Base-by-base conservation (phyloP, 805 yeast genomes). In the Candida maltosa region DNA sequence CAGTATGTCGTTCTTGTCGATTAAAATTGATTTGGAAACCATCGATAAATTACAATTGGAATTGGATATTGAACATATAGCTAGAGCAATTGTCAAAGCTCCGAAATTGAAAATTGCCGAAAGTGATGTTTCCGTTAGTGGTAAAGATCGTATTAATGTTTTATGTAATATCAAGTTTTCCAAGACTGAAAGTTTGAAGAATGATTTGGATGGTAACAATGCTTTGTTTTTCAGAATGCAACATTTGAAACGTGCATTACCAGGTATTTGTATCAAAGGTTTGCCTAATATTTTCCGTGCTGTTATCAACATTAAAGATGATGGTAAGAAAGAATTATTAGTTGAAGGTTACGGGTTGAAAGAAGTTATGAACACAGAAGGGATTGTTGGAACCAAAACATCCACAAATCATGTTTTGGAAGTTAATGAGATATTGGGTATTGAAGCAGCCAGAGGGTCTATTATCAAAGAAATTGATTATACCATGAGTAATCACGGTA, bases 401-500 rank as follows among this genome's bases (percentile, higher is more conserved):
- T 70, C 71, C 40, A 91, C 98, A 9, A 93, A 93, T 58, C 99
- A 93, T 63, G 80, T 93, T 22, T 66, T 93, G 42, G 99, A 93
- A 58, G 88, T 91, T 44, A 78, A 76, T 47, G 78, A 78, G 45
- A 97, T 91, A 4, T 69, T 93, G 42, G 99, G 99, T 52, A 94
- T 93, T 45, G 99, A 93, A 60, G 99, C 99, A 2, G 98, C 98
- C 1, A 76, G 99, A 58, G 68, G 87, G 1, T 83, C 95, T 48
- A 93, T 93, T 57, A 84, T 93, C 56, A 80, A 80, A 44, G 99
- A 93, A 68, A 93, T 93, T 60, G 95, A 86, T 56, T 88, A 88
- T 56, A 93, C 98, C 37, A 93, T 93, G 99, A 81, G 95, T 56
- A 87, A 88, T 63, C 98, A 93, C 70, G 99, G 99, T 64, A 93